Evolutionary conservation across 1,284 basidiomycete species (phyloP).

Genomic region (Leccinum subfulvum): DNA sequence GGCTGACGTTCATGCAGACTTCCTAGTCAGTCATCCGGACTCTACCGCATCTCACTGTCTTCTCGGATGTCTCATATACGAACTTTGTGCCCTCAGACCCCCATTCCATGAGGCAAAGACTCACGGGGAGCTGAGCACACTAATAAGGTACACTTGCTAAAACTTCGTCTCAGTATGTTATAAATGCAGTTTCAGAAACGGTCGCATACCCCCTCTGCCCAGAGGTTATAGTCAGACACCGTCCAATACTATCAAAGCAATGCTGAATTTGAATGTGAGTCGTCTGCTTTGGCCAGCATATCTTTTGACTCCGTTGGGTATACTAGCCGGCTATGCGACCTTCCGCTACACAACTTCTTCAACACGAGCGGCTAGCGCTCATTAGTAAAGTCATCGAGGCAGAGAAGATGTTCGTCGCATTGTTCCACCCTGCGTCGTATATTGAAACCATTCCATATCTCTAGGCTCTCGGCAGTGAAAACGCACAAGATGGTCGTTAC

Average conservation of each 20-base stretch:
- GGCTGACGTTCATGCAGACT: too few relatives aligned
- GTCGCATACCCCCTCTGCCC: conserved; percentile 83
- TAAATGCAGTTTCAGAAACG: conserved; percentile 50
- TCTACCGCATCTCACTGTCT: too few relatives aligned
- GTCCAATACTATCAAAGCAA: conserved; percentile 75
- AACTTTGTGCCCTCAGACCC: conserved; percentile 88
- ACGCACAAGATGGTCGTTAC: conserved; percentile 53
- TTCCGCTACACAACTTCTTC: conserved; percentile 74
- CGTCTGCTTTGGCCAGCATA: neutral
- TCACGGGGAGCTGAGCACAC: conserved; percentile 78
- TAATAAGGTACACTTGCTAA: conserved; percentile 59
- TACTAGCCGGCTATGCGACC: conserved; percentile 78
- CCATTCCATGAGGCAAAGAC: conserved; percentile 91
- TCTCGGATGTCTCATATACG: conserved; percentile 91
- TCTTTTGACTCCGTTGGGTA: neutral
- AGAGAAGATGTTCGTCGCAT: conserved; percentile 66
- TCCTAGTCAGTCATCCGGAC: too few relatives aligned
- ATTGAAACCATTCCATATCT: conserved; percentile 2
- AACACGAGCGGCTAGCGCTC: conserved; percentile 74
- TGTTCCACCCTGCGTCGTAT: neutral
- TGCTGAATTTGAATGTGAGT: conserved; percentile 83
- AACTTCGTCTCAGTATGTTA: neutral
- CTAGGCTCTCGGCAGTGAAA: conserved; percentile 62
- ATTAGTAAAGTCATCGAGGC: conserved; percentile 73
- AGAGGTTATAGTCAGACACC: conserved; percentile 76